Conservation (phyloP, 2,329 filamentous ascomycete genomes). For the Xylariales sp. region DNA sequence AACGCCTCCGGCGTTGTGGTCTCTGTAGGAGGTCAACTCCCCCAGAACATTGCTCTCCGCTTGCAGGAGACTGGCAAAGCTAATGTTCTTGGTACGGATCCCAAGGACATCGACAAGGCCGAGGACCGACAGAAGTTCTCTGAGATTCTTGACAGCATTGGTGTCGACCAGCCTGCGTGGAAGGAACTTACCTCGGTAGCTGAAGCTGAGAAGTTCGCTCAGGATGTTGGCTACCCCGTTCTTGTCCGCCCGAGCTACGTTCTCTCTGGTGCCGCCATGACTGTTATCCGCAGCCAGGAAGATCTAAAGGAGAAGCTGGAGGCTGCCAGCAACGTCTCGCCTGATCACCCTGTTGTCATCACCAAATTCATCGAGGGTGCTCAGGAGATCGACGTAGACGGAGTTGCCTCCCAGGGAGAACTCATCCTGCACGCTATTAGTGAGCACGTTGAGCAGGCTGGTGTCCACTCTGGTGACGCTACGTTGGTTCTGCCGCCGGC, state of each 20-base stretch:
- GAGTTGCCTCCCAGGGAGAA: constrained; percentile 80
- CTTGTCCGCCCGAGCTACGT: constrained; percentile 94
- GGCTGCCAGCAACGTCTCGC: constrained; percentile 84
- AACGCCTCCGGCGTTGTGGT: constrained; percentile 82
- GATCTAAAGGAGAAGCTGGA: constrained; percentile 94
- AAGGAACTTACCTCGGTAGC: constrained; percentile 90
- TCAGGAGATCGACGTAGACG: constrained; percentile 94
- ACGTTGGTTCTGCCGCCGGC: constrained; percentile 88
- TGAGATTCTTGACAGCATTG: constrained; percentile 92
- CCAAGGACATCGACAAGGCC: constrained; percentile 92
- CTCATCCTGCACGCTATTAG: constrained; percentile 88
- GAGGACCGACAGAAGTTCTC: constrained; percentile 99
- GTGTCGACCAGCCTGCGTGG: constrained; percentile 95
- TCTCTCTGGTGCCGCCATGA: constrained; percentile 97
- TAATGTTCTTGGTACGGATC: constrained; percentile 88
- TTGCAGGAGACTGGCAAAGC: constrained; percentile 89
- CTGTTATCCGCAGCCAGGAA: constrained; percentile 81
- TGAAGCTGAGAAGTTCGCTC: constrained; percentile 82
- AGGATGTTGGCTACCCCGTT: constrained; percentile 85
- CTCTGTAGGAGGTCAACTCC: constrained; percentile 91
- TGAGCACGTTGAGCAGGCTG: constrained; percentile 94
- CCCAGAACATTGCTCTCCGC: constrained; percentile 94
- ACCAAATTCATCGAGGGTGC: constrained; percentile 98
- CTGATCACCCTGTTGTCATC: constrained; percentile 96
- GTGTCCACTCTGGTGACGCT: constrained; percentile 96